Evolutionary conservation across 305 asterid species (phyloP), one percentile per base, ranked within the genome.

Genomic region (Andrographis paniculata): DNA sequence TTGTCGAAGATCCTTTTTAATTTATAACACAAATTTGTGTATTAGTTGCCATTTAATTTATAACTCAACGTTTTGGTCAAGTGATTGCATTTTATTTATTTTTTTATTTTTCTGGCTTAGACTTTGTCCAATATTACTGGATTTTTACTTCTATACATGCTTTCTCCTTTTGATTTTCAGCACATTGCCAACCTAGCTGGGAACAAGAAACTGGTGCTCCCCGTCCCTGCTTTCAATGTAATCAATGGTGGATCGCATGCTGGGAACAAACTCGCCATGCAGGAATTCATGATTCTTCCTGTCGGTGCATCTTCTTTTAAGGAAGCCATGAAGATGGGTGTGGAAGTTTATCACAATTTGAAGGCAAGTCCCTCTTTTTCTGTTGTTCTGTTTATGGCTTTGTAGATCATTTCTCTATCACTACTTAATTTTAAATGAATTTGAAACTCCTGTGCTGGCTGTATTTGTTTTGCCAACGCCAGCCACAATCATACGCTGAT

Each of bases 251-350:
- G 95, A 64, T 88, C 97, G 22, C 97, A 84, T 56, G 97, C 97
- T 5, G 97, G 97, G 42, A 88, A 88, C 84, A 88, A 88, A 58
- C 94, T 88, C 37, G 97, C 97, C 52, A 88, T 88, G 97, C 95
- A 85, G 94, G 96, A 86, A 63, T 85, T 89, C 65, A 89, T 89
- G 98, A 82, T 85, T 75, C 93, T 89, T 53, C 95, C 98, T 37
- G 65, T 66, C 63, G 98, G 95, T 51, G 98, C 98, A 69, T 58
- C 94, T 63, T 68, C 78, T 55, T 89, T 85, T 65, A 74, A 76
- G 73, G 95, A 89, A 64, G 91, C 98, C 60, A 89, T 89, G 98
- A 89, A 85, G 77, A 89, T 89, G 96, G 98, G 96, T 11, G 95
- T 84, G 6, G 98, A 89, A 82, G 95, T 85, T 22, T 89, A 86